Conservation (phyloP, 2,329 filamentous ascomycete species). For the Microascus cirrosus region DNA sequence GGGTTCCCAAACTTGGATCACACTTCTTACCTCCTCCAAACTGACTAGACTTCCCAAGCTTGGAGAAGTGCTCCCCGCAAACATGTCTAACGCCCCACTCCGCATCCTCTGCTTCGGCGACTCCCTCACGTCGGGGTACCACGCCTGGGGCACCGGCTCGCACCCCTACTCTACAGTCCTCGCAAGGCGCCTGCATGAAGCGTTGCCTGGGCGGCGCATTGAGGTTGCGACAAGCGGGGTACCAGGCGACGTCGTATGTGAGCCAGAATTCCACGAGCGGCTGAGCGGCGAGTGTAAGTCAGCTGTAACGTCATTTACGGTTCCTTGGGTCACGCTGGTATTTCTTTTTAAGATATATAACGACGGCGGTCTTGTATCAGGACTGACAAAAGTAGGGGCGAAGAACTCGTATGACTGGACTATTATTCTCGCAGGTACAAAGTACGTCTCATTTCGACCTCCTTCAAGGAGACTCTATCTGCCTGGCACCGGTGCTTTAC, state of each 20-base stretch:
- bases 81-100: constrained; percentile 17
- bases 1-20: background rate
- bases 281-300: constrained; percentile 23
- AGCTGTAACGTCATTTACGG: background rate
- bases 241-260: constrained; percentile 37
- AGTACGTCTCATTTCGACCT: constrained; percentile 24
- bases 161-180: constrained; percentile 45
- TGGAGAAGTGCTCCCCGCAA: background rate
- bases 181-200: constrained; percentile 29
- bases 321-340: background rate
- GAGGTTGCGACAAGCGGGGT: constrained; percentile 32
- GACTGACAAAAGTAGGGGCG: constrained; percentile 9
- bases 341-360: background rate
- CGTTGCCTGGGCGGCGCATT: constrained; percentile 30
- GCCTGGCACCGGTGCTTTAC: no score
- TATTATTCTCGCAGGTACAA: constrained; percentile 53
- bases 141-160: constrained; percentile 23
- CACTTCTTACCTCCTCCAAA: no score
- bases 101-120: constrained; percentile 54
- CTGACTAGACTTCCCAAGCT: background rate
- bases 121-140: constrained; percentile 50
- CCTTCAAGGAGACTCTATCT: no score
- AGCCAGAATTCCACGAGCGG: constrained; percentile 17
- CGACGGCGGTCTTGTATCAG: background rate
- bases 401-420: constrained; percentile 41